phyloP scores from a whole-genome alignment of 2,329 filamentous ascomycete species.

The Ceratocystis eucalypticola region DNA sequence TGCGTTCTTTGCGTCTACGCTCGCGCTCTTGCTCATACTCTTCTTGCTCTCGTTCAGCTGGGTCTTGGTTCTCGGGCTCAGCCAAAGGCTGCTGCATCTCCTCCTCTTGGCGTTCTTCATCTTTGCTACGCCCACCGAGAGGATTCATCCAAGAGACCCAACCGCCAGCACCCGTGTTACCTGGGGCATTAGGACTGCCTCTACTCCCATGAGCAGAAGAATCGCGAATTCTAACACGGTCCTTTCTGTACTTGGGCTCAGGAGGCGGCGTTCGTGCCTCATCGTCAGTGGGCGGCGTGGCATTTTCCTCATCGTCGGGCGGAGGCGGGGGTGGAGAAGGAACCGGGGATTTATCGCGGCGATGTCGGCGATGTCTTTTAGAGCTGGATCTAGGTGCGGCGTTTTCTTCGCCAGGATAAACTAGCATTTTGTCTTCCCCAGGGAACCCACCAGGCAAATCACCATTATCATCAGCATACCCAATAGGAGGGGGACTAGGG shows the following conservation, averaged over 20 bases:
- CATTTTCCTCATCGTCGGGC: conserved; percentile 20
- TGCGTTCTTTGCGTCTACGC: conserved; percentile 14
- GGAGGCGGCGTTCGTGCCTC: conserved; percentile 37
- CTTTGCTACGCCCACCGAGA: conserved; percentile 25
- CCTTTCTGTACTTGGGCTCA: conserved; percentile 53
- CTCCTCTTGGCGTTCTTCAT: conserved; percentile 38
- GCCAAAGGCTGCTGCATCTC: background rate
- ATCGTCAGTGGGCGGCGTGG: conserved; percentile 32
- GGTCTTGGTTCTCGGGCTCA: background rate
- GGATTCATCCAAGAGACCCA: conserved; percentile 42
- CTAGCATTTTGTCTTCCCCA: conserved; percentile 29
- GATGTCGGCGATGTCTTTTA: conserved; percentile 9
- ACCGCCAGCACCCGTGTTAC: conserved; percentile 48
- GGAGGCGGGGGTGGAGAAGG: conserved; percentile 29
- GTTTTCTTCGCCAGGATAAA: conserved; percentile 28
- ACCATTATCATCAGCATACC: conserved; percentile 21
- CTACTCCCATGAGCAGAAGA: conserved; percentile 28
- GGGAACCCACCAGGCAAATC: conserved; percentile 47
- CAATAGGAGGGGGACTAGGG: conserved; percentile 8
- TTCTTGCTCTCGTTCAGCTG: conserved; percentile 36
- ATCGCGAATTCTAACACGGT: conserved; percentile 63
- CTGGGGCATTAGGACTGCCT: background rate
- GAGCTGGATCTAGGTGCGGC: conserved; percentile 23
- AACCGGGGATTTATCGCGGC: conserved; percentile 16
- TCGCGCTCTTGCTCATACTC: conserved; percentile 26